Evolutionary conservation across 441 rosid genomes (phyloP).

Genomic region (Geranium incanum): DNA sequence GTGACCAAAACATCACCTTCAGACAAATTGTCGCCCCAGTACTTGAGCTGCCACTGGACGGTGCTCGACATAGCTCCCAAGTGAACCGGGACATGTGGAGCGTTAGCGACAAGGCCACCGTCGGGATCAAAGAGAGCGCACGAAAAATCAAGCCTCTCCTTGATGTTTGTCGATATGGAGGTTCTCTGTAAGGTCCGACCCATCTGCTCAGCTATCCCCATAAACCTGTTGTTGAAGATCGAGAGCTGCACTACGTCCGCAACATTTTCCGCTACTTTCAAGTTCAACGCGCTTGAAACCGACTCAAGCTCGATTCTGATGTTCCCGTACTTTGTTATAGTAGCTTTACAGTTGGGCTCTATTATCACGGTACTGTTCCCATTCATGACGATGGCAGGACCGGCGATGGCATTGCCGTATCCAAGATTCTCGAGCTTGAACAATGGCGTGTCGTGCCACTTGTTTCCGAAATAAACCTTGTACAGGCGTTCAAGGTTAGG

Average conservation of each 20-base stretch:
- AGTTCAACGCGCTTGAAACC: slow-evolving; percentile 28
- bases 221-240: slow-evolving; percentile 84
- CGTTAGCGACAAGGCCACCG: slow-evolving; percentile 92
- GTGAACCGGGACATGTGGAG: slow-evolving; percentile 95
- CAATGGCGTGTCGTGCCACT: slow-evolving; percentile 66
- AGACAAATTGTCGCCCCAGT: slow-evolving; percentile 62
- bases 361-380: slow-evolving; percentile 90
- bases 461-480: slow-evolving; percentile 62
- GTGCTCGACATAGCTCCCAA: slow-evolving; percentile 96
- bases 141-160: slow-evolving; percentile 88
- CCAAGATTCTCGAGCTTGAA: slow-evolving; percentile 74
- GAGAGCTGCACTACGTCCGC: slow-evolving; percentile 97
- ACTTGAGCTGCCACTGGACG: slow-evolving; percentile 75
- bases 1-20: slow-evolving; percentile 93
- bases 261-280: slow-evolving; percentile 49
- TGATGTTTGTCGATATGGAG: slow-evolving; percentile 89
- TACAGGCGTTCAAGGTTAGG: slow-evolving; percentile 53
- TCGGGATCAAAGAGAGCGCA: slow-evolving; percentile 91
- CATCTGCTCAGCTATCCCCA: slow-evolving; percentile 99
- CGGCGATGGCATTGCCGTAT: slow-evolving; percentile 50
- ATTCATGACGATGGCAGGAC: slow-evolving; percentile 90
- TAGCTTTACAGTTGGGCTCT: slow-evolving; percentile 75
- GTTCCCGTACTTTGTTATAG: slow-evolving; percentile 77
- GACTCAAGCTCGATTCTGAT: slow-evolving; percentile 64
- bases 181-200: slow-evolving; percentile 89